Evolutionary conservation across 1,139 yeast species (phyloP), one percentile per base, ranked within the genome.

Genomic region (Yamadazyma sp.): DNA sequence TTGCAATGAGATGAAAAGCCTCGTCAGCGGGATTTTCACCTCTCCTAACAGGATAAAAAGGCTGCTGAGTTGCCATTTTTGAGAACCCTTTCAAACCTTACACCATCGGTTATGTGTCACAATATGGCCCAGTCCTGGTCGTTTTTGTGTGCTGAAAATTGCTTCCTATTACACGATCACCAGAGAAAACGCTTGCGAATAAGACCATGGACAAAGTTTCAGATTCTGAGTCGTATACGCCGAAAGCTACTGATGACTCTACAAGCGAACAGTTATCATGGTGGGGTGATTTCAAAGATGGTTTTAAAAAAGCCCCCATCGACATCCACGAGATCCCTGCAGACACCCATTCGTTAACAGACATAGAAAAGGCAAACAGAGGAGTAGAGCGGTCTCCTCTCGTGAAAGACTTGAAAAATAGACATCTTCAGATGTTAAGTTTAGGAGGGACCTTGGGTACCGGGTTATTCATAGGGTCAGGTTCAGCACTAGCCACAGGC

Each of bases 381-480:
- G 59, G 57, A 16, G 56, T 61, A 10, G 51, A 63, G 11, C 40
- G 50, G 18, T 54, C 75, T 11, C 73, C 72, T 2, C 55, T 73
- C 38, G 55, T 57, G 25, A 56, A 76, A 39, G 59, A 62, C 5
- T 62, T 75, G 42, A 65, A 73, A 46, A 61, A 64, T 36, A 66
- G 83, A 39, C 86, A 79, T 48, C 61, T 80, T 35, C 83, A 78
- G 53, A 70, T 80, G 75, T 78, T 81, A 43, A 80, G 85, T 29
- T 70, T 81, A 37, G 86, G 86, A 35, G 83, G 85, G 31, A 70
- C 81, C 41, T 74, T 81, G 26, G 87, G 87, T 47, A 68, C 87
- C 1, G 88, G 88, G 30, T 62, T 82, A 45, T 78, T 82, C 49
- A 82, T 88, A 30, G 95, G 95, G 42, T 75, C 85, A 17, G 95